phyloP scores from a whole-genome alignment of 2,329 filamentous ascomycete genomes.

The Alternaria incomplexa region DNA sequence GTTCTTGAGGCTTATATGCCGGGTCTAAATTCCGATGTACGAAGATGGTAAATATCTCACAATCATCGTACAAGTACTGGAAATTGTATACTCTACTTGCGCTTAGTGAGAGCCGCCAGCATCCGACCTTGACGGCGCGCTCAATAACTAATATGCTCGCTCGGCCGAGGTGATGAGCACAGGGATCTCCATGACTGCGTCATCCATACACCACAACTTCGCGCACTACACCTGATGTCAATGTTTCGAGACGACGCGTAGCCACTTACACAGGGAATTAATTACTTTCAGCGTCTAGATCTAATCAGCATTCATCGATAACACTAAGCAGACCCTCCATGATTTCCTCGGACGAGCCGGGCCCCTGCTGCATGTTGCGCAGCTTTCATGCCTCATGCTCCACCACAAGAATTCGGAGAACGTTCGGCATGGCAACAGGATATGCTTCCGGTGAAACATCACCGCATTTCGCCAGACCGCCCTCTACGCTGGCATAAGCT shows the following conservation, averaged over 20 bases:
- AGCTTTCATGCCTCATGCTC: neutral
- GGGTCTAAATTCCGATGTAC: neutral
- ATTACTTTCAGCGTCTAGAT: neutral
- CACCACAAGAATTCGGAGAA: neutral
- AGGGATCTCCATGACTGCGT: neutral
- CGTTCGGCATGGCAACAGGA: neutral
- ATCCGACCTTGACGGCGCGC: neutral
- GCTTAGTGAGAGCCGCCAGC: no score
- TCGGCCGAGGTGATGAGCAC: constrained; percentile 7
- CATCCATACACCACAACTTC: neutral
- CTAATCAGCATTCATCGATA: neutral
- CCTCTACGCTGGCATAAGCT: neutral
- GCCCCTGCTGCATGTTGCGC: neutral
- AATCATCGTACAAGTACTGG: neutral
- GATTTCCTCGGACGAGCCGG: neutral
- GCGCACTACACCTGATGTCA: neutral
- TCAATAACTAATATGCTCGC: neutral
- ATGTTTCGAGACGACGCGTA: neutral
- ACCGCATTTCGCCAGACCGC: neutral
- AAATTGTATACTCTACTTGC: no score
- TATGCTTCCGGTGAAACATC: neutral
- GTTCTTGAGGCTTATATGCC: neutral
- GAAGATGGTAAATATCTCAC: neutral
- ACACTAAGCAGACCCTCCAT: neutral
- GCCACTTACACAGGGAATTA: neutral